Evolutionary conservation across 176 grass and related monocot species (phyloP).

Genomic region (Bonia amplexicaulis): DNA sequence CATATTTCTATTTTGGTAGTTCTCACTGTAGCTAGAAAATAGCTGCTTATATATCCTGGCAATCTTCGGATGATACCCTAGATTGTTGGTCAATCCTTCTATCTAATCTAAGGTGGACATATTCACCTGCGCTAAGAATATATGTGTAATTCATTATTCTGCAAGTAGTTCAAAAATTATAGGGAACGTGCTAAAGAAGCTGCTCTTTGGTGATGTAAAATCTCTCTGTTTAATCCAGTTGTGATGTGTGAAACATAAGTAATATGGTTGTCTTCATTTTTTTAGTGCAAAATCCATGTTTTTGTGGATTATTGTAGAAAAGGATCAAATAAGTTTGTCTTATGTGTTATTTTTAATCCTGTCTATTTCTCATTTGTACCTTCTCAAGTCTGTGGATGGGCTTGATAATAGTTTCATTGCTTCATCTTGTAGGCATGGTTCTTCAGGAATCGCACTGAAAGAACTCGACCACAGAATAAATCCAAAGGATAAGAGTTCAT

Average conservation of each 20-base stretch:
- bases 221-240: background rate
- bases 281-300: background rate
- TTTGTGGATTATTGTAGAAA: background rate
- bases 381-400: background rate
- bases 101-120: slow-evolving; percentile 6
- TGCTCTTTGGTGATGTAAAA: background rate
- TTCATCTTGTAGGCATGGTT: slow-evolving; percentile 64
- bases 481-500: slow-evolving; percentile 46
- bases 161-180: background rate
- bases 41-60: background rate
- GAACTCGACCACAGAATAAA: slow-evolving; percentile 34
- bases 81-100: background rate
- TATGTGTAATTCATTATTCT: background rate
- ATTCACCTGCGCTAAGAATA: background rate
- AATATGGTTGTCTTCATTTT: background rate
- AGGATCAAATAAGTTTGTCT: background rate
- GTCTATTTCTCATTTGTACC: background rate
- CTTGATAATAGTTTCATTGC: slow-evolving; percentile 22
- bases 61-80: background rate
- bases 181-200: background rate
- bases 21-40: background rate
- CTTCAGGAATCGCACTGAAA: slow-evolving; percentile 24
- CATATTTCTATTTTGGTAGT: background rate
- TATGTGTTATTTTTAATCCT: background rate
- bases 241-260: background rate